Percentiles rank a stretch among this genome's conserved stretches.
These are phyloP conservation scores for Waitea zeae DNA, from an alignment of 1,284 basidiomycete genomes.

Conservation along the genomic window DNA sequence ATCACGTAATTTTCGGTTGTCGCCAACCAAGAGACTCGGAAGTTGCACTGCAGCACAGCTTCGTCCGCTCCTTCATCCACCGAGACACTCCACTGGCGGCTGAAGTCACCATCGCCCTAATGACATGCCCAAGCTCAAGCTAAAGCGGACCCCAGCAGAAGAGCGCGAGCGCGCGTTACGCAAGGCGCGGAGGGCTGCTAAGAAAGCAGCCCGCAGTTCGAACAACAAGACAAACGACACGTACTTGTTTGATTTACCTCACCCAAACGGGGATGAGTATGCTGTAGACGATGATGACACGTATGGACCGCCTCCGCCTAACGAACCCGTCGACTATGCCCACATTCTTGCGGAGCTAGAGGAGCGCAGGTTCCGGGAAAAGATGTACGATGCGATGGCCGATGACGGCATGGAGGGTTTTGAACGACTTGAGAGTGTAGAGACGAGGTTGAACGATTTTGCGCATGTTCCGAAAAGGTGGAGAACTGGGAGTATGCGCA, in stretches of 20 bases:
- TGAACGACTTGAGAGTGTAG: constrained; percentile 33
- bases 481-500: too few relatives aligned
- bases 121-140: constrained; percentile 44
- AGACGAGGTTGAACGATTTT: constrained; percentile 47
- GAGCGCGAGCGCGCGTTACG: constrained; percentile 32
- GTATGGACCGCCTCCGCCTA: constrained; percentile 13
- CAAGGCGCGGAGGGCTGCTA: constrained; percentile 27
- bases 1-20: too few relatives aligned
- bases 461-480: constrained; percentile 46
- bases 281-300: constrained; percentile 9
- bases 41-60: too few relatives aligned
- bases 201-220: constrained; percentile 15
- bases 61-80: too few relatives aligned
- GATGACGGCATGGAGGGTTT: constrained; percentile 31
- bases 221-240: neutral
- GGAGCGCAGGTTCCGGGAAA: constrained; percentile 47
- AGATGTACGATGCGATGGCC: constrained; percentile 47
- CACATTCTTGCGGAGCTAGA: constrained; percentile 35
- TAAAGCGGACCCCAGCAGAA: constrained; percentile 57
- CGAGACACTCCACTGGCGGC: too few relatives aligned
- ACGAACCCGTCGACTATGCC: constrained; percentile 22
- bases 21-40: too few relatives aligned
- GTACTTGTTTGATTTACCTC: too few relatives aligned
- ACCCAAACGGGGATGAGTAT: constrained; percentile 3
- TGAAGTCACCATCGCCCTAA: too few relatives aligned